Conservation (phyloP, 1,139 yeast species). For the Ogataea hybrid region DNA sequence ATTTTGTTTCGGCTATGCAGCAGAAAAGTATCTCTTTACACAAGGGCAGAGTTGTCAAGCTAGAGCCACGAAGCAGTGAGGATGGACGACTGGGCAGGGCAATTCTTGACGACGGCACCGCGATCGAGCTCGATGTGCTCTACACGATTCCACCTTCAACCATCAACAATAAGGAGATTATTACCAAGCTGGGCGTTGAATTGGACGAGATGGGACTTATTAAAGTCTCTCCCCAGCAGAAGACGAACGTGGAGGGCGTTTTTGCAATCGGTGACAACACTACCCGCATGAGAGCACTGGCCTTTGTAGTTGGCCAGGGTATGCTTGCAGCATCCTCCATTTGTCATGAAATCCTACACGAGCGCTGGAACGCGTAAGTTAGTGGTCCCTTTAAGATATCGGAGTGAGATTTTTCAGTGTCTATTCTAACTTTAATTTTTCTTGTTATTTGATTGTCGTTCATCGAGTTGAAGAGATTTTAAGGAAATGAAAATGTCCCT, state of each 20-base stretch:
- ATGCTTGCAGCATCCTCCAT: not conserved
- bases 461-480: no score
- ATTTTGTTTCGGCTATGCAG: not conserved
- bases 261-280: not conserved
- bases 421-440: no score
- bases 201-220: not conserved
- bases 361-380: not conserved
- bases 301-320: not conserved
- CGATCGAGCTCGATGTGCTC: not conserved
- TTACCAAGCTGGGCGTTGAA: not conserved
- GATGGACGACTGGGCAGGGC: not conserved
- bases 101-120: not conserved
- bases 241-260: not conserved
- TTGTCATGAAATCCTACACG: not conserved
- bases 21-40: not conserved
- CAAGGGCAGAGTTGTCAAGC: not conserved
- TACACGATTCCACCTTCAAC: not conserved
- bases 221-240: not conserved
- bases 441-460: no score
- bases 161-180: not conserved
- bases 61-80: not conserved
- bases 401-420: no score
- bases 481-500: no score
- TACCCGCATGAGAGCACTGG: not conserved
- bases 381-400: no score